A percentile compares a stretch with the other conserved stretches of the same genome.
Conservation (phyloP, 371 early-diverging fungal genomes). For the Mortierella sp. region DNA sequence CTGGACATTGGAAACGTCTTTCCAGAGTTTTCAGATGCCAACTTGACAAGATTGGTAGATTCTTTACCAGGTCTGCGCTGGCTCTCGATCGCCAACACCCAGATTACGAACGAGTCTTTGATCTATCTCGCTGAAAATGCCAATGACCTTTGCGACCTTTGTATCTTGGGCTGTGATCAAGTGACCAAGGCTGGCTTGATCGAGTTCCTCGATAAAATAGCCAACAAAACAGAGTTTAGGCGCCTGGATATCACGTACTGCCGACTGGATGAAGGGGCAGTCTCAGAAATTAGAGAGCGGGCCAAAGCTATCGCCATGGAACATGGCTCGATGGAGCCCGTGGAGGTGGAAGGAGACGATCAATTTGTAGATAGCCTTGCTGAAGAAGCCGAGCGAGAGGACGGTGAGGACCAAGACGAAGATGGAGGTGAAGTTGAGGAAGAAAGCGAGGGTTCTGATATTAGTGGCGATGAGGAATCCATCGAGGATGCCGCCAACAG, state of each 20-base stretch:
- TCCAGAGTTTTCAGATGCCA: constrained; percentile 40
- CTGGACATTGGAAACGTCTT: constrained; percentile 56
- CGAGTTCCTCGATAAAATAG: constrained; percentile 40
- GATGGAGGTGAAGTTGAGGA: background rate
- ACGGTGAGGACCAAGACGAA: constrained; percentile 19
- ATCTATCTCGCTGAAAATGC: constrained; percentile 37
- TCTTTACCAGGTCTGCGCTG: constrained; percentile 38
- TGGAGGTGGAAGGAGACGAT: constrained; percentile 53
- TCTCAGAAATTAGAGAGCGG: constrained; percentile 40
- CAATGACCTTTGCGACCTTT: constrained; percentile 30
- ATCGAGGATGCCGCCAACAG: background rate
- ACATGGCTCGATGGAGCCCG: constrained; percentile 3
- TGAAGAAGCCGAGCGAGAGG: constrained; percentile 35
- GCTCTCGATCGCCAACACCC: constrained; percentile 52
- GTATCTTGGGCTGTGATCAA: constrained; percentile 53
- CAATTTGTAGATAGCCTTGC: constrained; percentile 47
- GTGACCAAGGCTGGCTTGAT: constrained; percentile 44
- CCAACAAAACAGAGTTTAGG: constrained; percentile 31
- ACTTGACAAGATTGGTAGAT: constrained; percentile 35
- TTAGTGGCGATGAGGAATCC: background rate
- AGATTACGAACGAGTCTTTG: constrained; percentile 46
- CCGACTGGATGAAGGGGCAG: constrained; percentile 32
- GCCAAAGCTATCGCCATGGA: constrained; percentile 24
- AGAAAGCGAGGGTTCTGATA: background rate
- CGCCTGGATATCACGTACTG: constrained; percentile 51